Conservation (phyloP, 495 filamentous ascomycete genomes). For the Lophium mytilinum region DNA sequence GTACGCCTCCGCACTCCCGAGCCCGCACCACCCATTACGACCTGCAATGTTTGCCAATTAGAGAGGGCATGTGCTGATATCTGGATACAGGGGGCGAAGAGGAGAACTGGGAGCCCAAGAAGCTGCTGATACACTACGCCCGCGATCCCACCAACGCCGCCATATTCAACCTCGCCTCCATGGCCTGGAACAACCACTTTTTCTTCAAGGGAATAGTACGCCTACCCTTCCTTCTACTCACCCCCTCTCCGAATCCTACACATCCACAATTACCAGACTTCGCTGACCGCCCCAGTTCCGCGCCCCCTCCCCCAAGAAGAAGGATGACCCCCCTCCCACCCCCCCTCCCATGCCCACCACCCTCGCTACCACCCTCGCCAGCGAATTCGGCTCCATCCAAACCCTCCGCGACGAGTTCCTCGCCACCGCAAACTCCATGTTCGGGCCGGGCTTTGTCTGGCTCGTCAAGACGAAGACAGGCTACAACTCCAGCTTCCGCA, state of each 20-base stretch:
- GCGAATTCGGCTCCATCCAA: conserved; percentile 70
- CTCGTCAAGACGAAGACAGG: conserved; percentile 47
- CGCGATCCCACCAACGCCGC: conserved; percentile 66
- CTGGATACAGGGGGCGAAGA: conserved; percentile 38
- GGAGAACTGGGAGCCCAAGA: conserved; percentile 50
- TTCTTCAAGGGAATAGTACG: conserved; percentile 70
- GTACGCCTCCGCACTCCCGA: conserved; percentile 40
- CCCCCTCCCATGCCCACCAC: conserved; percentile 37
- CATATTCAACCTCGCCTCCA: conserved; percentile 90
- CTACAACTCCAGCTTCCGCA: conserved; percentile 48
- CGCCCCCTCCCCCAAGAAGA: conserved; percentile 15
- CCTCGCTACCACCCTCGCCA: conserved; percentile 44
- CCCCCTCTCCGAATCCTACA: not conserved
- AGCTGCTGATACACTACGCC: conserved; percentile 66
- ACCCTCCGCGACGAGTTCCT: conserved; percentile 73
- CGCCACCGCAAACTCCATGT: conserved; percentile 79
- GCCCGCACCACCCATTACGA: not conserved
- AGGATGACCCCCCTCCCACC: conserved; percentile 42
- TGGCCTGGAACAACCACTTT: conserved; percentile 94
- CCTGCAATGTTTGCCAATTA: no score
- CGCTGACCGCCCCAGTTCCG: conserved; percentile 1
- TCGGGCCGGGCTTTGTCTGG: conserved; percentile 96
- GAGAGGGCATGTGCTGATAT: conserved; percentile 26
- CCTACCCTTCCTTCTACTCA: conserved; percentile 1
- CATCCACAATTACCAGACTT: not conserved